Evolutionary conservation across 2,329 filamentous ascomycete species (phyloP).

Genomic region (Beauveria asiatica): DNA sequence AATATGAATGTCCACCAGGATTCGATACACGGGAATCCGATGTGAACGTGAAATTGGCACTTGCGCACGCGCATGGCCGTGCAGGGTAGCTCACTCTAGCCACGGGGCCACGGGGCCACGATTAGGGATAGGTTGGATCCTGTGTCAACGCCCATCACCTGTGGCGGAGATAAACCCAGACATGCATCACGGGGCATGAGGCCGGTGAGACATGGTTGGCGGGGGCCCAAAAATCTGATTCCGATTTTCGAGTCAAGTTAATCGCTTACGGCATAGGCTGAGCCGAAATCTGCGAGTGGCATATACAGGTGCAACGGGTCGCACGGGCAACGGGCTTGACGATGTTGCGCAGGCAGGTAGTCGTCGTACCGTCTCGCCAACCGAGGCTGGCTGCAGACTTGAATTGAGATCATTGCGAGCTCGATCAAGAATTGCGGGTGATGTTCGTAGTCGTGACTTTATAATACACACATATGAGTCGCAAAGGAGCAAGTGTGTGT

Average conservation of each 20-base stretch:
- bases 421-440: too few relatives aligned
- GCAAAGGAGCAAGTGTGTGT: too few relatives aligned
- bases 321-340: background rate
- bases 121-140: background rate
- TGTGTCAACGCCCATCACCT: background rate
- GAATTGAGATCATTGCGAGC: background rate
- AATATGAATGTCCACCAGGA: background rate
- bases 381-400: background rate
- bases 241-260: background rate
- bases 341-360: background rate
- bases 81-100: background rate
- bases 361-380: background rate
- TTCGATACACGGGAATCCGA: background rate
- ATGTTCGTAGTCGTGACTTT: too few relatives aligned
- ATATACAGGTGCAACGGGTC: background rate
- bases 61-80: background rate
- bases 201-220: background rate
- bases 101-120: background rate
- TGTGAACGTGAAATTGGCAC: background rate
- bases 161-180: constrained; percentile 6
- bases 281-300: background rate
- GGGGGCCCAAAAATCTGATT: background rate
- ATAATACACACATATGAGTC: background rate
- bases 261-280: background rate
- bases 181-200: constrained; percentile 1